These are phyloP conservation scores for Exophiala aquamarina DNA, from an alignment of 2,329 filamentous ascomycete species.

Conservation along the genomic window DNA sequence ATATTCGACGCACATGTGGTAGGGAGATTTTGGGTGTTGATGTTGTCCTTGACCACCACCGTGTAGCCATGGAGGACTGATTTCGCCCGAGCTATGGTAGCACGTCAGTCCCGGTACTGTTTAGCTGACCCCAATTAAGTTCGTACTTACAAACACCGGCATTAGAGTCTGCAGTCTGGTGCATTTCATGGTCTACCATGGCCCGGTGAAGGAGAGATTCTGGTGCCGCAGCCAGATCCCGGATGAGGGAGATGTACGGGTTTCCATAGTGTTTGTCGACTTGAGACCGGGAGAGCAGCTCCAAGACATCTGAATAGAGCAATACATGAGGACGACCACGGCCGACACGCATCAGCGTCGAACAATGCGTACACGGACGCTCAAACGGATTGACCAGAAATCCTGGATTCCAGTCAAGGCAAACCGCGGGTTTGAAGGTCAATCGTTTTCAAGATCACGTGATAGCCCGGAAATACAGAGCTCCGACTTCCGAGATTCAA, in stretches of 20 bases:
- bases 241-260: constrained; percentile 4
- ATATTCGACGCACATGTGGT: constrained; percentile 84
- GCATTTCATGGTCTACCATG: background rate
- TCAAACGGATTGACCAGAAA: too few species aligned
- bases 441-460: too few species aligned
- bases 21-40: constrained; percentile 61
- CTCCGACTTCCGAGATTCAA: too few species aligned
- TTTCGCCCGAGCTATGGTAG: constrained; percentile 8
- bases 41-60: constrained; percentile 77
- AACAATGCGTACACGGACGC: background rate
- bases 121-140: background rate
- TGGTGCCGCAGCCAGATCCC: background rate
- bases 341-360: constrained; percentile 5
- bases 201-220: background rate
- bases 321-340: constrained; percentile 6
- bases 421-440: too few species aligned
- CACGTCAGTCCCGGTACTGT: constrained; percentile 5
- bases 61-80: constrained; percentile 22
- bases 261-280: constrained; percentile 8
- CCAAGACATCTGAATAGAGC: background rate
- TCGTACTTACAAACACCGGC: too few species aligned
- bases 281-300: constrained; percentile 4
- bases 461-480: too few species aligned
- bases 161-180: background rate
- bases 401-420: too few species aligned